Evolutionary conservation across 2,329 filamentous ascomycete genomes (phyloP).

Genomic region (Colletotrichum lini): DNA sequence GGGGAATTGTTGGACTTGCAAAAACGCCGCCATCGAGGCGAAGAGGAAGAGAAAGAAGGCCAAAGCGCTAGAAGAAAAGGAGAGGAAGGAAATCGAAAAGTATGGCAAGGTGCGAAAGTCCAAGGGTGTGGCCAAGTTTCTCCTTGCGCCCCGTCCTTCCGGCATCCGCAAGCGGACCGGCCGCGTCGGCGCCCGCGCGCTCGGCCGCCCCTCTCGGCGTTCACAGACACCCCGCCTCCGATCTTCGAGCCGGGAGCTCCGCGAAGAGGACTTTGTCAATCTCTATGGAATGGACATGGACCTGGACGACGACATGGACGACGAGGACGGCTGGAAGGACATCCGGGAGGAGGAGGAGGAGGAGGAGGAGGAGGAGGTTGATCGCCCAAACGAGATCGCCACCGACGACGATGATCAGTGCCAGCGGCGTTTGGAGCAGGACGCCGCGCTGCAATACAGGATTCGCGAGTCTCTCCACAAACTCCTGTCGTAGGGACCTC

Average conservation of each 20-base stretch:
- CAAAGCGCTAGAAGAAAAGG: background rate
- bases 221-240: background rate
- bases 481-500: background rate
- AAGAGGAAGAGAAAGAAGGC: background rate
- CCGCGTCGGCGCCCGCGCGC: constrained; percentile 3
- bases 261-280: background rate
- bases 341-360: background rate
- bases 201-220: background rate
- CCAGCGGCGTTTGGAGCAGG: background rate
- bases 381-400: background rate
- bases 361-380: background rate
- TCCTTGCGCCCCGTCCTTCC: constrained; percentile 1
- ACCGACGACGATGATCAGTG: background rate
- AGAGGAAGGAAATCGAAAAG: background rate
- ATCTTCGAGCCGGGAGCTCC: background rate
- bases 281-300: background rate
- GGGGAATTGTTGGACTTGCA: constrained; percentile 13
- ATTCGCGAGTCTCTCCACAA: constrained; percentile 3
- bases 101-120: background rate
- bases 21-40: background rate
- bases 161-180: constrained; percentile 18
- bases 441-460: background rate
- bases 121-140: background rate
- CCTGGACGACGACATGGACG: background rate
- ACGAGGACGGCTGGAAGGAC: constrained; percentile 10